Evolutionary conservation across 179 eudicot genomes (phyloP), one percentile per base, ranked within the genome.

Genomic region (Camellia oleifera): DNA sequence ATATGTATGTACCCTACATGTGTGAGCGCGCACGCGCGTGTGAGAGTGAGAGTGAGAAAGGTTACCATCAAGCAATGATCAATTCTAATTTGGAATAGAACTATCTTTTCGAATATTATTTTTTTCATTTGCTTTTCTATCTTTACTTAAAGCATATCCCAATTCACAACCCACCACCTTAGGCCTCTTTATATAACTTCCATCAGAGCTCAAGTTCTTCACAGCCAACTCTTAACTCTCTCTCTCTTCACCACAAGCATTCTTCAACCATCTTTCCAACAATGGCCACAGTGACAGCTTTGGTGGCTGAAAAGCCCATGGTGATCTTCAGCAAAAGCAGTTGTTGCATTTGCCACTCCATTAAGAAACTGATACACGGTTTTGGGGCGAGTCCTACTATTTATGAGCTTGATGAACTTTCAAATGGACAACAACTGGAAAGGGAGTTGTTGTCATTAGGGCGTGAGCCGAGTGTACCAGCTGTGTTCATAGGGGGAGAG

Each of bases 281-380:
- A 72, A 87, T 87, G 91, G 84, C 80, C n/a, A 74, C 63, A 11
- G 92, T 84, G 63, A 87, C 58, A 64, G 32, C 66, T 32, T 74
- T 88, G 82, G 88, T 79, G 20, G 86, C 56, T 17, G 89, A 84
- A 26, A 87, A 78, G 58, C 93, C 97, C 10, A 79, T 91, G 69
- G 92, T 91, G 75, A 90, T 93, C 79, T 93, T 91, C 87, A 90
- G 93, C 89, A 90, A 89, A 78, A 88, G 86, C 62, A 77, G 62
- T 75, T 93, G 97, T 75, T 88, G 92, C 86, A 90, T 93, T 72
- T 81, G 79, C 71, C 89, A 93, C 86, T 67, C 89, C 75, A 83
- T 89, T 70, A 83, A 83, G 86, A 84, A 84, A 46, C 89, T 93
- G 50, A 83, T 93, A 26, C 77, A 81, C 79, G 80, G 89, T 74